These are phyloP conservation scores for Pulveroboletus frians DNA, from an alignment of 768 basidiomycete species.

Conservation along the genomic window DNA sequence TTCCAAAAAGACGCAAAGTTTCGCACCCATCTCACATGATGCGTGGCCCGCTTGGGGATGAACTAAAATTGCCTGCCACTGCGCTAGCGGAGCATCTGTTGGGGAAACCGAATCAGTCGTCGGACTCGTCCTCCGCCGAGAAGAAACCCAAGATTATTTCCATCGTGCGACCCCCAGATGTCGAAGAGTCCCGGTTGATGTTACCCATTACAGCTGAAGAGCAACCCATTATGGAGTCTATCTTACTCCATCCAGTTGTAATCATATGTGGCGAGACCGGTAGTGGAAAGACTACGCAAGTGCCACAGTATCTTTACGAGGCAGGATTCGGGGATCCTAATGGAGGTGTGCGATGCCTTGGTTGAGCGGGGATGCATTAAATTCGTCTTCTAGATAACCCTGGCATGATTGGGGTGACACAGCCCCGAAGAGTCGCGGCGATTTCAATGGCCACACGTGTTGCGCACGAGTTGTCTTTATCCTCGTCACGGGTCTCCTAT, in stretches of 20 bases:
- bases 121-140: slow-evolving; percentile 8
- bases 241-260: slow-evolving; percentile 80
- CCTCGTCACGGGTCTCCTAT: slow-evolving; percentile 81
- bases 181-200: slow-evolving; percentile 70
- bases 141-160: slow-evolving; percentile 41
- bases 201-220: slow-evolving; percentile 92
- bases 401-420: slow-evolving; percentile 97
- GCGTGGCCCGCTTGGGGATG: slow-evolving; percentile 79
- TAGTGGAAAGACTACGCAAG: slow-evolving; percentile 96
- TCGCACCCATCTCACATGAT: slow-evolving; percentile 36
- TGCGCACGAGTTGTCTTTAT: slow-evolving; percentile 83
- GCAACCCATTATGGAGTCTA: slow-evolving; percentile 88
- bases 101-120: slow-evolving; percentile 1
- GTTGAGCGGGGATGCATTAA: slow-evolving; percentile 1
- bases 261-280: slow-evolving; percentile 84
- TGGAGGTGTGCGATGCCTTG: slow-evolving; percentile 52
- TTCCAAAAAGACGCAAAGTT: slow-evolving; percentile 46
- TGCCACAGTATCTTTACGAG: slow-evolving; percentile 97
- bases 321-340: slow-evolving; percentile 84
- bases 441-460: slow-evolving; percentile 95
- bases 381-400: slow-evolving; percentile 68
- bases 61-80: slow-evolving; percentile 60
- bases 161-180: slow-evolving; percentile 61
- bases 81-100: slow-evolving; percentile 49
- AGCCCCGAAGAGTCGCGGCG: slow-evolving; percentile 95